Percentiles rank a stretch among this genome's conserved stretches.
phyloP scores from a whole-genome alignment of 768 basidiomycete genomes.

The Tubosaeta brunneosetosa region DNA sequence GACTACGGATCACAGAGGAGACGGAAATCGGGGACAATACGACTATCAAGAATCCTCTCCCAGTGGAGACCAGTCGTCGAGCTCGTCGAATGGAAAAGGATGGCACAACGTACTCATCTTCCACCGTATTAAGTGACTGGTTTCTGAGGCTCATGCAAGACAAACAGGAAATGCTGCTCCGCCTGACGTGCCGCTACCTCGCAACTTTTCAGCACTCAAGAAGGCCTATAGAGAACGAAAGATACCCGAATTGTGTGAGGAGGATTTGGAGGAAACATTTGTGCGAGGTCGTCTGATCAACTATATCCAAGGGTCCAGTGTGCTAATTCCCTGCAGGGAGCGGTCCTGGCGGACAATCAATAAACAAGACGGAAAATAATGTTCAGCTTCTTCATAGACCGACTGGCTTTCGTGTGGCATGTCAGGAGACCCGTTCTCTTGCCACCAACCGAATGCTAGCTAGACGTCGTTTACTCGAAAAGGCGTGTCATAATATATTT shows the following conservation, averaged over 20 bases:
- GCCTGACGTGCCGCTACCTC: conserved; percentile 27
- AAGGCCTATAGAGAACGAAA: conserved; percentile 59
- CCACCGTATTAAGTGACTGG: conserved; percentile 27
- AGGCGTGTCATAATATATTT: conserved; percentile 48
- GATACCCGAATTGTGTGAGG: conserved; percentile 66
- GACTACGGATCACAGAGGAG: conserved; percentile 65
- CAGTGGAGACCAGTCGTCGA: conserved; percentile 44
- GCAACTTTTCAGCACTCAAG: conserved; percentile 67
- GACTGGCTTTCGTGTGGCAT: conserved; percentile 79
- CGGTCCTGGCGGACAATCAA: conserved; percentile 94
- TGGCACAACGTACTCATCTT: conserved; percentile 23
- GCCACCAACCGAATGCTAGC: conserved; percentile 75
- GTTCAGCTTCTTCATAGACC: conserved; percentile 89
- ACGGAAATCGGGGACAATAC: conserved; percentile 88
- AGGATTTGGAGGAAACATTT: conserved; percentile 83
- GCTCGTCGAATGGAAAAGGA: conserved; percentile 42
- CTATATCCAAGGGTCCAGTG: not conserved
- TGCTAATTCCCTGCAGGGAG: conserved; percentile 50
- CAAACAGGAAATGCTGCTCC: conserved; percentile 31
- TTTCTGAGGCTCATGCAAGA: conserved; percentile 26
- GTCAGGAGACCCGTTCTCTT: conserved; percentile 86
- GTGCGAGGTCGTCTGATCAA: conserved; percentile 60
- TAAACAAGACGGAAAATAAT: conserved; percentile 92
- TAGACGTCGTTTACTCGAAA: conserved; percentile 66
- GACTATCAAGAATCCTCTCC: conserved; percentile 58